Percentiles rank a stretch among this genome's conserved stretches.
Conservation (phyloP, 352 stramenopile genomes). For the Halophytophthora batemanensis region DNA sequence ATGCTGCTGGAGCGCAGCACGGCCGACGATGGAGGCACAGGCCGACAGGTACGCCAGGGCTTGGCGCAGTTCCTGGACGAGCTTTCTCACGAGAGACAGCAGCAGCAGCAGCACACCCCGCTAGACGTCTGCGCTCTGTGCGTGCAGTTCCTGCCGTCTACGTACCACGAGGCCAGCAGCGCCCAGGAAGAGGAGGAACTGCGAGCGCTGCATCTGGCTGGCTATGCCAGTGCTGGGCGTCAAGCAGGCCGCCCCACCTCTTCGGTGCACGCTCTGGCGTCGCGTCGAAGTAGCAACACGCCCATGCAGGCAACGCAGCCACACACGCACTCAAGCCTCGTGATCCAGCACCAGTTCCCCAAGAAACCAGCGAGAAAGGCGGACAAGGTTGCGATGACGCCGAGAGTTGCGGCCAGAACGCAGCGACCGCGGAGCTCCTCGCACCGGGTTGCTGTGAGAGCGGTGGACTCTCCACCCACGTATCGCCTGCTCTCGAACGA, state of each 20-base stretch:
- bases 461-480: slow-evolving; percentile 15
- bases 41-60: slow-evolving; percentile 26
- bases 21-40: slow-evolving; percentile 7
- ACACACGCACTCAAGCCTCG: slow-evolving; percentile 34
- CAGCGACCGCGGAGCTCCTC: slow-evolving; percentile 12
- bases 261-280: slow-evolving; percentile 12
- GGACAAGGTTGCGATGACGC: slow-evolving; percentile 5
- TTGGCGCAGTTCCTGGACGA: slow-evolving; percentile 50
- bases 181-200: slow-evolving; percentile 21
- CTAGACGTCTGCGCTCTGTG: slow-evolving; percentile 54
- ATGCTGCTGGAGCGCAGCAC: slow-evolving; percentile 51
- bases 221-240: slow-evolving; percentile 4
- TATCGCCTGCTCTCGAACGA: slow-evolving; percentile 57
- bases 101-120: slow-evolving; percentile 24
- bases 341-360: slow-evolving; percentile 56
- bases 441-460: slow-evolving; percentile 7
- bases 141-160: slow-evolving; percentile 44
- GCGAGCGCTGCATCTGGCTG: slow-evolving; percentile 3
- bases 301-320: no score
- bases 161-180: slow-evolving; percentile 37
- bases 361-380: slow-evolving; percentile 5
- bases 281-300: slow-evolving; percentile 1
- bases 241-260: background rate
- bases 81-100: slow-evolving; percentile 31
- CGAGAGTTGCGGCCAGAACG: background rate